A percentile compares a stretch with the other conserved stretches of the same genome.
Evolutionary conservation across 352 stramenopile species (phyloP).

Genomic region (Sclerospora graminicola): DNA sequence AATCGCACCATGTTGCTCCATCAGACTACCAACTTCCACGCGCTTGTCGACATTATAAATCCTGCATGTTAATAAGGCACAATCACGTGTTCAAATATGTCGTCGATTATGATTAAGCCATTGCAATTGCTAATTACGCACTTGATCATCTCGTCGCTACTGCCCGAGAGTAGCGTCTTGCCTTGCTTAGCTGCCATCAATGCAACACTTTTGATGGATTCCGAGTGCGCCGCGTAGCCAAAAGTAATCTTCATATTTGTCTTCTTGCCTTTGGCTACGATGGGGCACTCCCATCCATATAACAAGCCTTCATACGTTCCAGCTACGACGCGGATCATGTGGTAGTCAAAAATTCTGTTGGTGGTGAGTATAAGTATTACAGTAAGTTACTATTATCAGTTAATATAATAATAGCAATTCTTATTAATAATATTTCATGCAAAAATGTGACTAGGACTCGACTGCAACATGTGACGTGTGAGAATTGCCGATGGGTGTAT

Average conservation of each 20-base stretch:
- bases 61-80: conserved; percentile 18
- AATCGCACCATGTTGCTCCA: conserved; percentile 81
- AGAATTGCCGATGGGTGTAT: conserved; percentile 3
- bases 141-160: conserved; percentile 86
- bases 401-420: too few species aligned
- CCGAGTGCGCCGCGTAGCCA: conserved; percentile 68
- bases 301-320: conserved; percentile 83
- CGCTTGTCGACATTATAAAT: conserved; percentile 86
- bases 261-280: conserved; percentile 14
- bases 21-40: conserved; percentile 77
- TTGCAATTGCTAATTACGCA: conserved; percentile 27
- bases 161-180: conserved; percentile 73
- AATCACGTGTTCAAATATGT: not conserved
- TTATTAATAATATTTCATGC: too few species aligned
- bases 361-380: too few species aligned
- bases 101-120: not conserved
- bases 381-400: too few species aligned
- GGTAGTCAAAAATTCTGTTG: too few species aligned
- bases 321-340: conserved; percentile 75
- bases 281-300: conserved; percentile 70
- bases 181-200: conserved; percentile 71
- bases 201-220: conserved; percentile 82
- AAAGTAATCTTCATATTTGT: conserved; percentile 80
- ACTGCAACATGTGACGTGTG: conserved; percentile 31
- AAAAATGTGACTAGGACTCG: too few species aligned